Percentiles rank a stretch among this genome's conserved stretches.
phyloP scores from a whole-genome alignment of 495 filamentous ascomycete genomes.

The Aspergillus panamensis region DNA sequence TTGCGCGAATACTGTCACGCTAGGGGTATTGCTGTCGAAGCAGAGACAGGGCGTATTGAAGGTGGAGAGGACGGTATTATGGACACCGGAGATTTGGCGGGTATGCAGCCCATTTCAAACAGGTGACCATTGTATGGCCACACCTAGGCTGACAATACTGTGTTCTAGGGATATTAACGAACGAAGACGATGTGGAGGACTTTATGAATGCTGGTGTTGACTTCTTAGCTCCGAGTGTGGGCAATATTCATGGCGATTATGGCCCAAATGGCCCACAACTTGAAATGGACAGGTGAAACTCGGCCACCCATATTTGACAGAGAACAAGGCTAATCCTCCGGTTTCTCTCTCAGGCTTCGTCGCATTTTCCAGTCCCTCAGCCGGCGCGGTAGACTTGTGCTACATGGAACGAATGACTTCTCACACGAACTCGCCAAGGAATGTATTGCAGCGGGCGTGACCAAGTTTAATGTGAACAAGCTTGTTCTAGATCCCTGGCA shows the following conservation, averaged over 20 bases:
- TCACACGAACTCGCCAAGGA: too few species aligned
- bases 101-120: slow-evolving; percentile 9
- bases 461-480: slow-evolving; percentile 72
- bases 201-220: slow-evolving; percentile 69
- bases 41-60: slow-evolving; percentile 70
- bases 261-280: slow-evolving; percentile 60
- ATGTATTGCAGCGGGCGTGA: slow-evolving; percentile 32
- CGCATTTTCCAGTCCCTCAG: too few species aligned
- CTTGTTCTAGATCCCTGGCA: slow-evolving; percentile 62
- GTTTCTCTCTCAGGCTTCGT: too few species aligned
- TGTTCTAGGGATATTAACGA: too few species aligned
- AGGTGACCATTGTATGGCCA: background rate
- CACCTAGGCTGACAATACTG: slow-evolving; percentile 15
- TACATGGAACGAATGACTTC: too few species aligned
- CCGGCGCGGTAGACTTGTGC: too few species aligned
- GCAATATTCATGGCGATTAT: slow-evolving; percentile 76
- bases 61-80: slow-evolving; percentile 78
- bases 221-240: slow-evolving; percentile 70
- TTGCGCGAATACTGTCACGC: slow-evolving; percentile 62
- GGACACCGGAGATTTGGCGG: slow-evolving; percentile 65
- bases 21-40: slow-evolving; percentile 63
- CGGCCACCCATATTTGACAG: too few species aligned
- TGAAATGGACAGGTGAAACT: slow-evolving; percentile 28
- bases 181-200: slow-evolving; percentile 54
- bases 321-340: too few species aligned